Conservation (phyloP, 805 yeast species). For the Lachancea thermotolerans region DNA sequence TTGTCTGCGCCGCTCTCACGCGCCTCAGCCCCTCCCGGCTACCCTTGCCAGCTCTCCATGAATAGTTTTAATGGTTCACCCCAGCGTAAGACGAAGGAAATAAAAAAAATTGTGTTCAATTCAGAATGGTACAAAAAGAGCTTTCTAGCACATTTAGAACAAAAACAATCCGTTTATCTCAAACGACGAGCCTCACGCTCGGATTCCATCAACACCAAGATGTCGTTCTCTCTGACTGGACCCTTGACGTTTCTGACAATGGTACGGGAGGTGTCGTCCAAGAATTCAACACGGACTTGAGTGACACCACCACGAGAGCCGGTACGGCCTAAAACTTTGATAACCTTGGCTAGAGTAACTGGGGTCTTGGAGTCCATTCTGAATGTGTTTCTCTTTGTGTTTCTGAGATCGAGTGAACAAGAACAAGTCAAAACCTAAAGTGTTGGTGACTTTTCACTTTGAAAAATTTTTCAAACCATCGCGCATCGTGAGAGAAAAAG, state of each 20-base stretch:
- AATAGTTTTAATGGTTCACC: constrained; percentile 57
- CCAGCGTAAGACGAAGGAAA: not conserved
- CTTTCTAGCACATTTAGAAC: not conserved
- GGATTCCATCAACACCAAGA: constrained; percentile 98
- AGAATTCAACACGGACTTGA: constrained; percentile 96
- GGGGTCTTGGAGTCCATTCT: constrained; percentile 57
- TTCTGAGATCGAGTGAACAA: not conserved
- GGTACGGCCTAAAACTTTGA: constrained; percentile 99
- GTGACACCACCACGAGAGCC: constrained; percentile 99
- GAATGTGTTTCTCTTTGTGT: constrained; percentile 7
- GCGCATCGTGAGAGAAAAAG: not conserved
- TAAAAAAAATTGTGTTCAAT: not conserved
- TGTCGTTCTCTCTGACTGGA: constrained; percentile 97
- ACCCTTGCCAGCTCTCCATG: constrained; percentile 69
- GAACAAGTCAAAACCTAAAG: not conserved
- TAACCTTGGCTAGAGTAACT: constrained; percentile 98
- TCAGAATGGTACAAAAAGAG: constrained; percentile 2
- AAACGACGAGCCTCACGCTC: constrained; percentile 99
- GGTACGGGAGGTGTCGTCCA: constrained; percentile 91
- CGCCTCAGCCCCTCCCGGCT: no score
- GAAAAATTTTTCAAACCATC: constrained; percentile 8
- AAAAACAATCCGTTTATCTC: constrained; percentile 43
- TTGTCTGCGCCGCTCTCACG: no score
- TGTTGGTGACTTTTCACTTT: not conserved
- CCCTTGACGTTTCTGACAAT: constrained; percentile 97